Evolutionary conservation across 2,329 filamentous ascomycete species (phyloP).

Genomic region (Pseudopithomyces chartarum): DNA sequence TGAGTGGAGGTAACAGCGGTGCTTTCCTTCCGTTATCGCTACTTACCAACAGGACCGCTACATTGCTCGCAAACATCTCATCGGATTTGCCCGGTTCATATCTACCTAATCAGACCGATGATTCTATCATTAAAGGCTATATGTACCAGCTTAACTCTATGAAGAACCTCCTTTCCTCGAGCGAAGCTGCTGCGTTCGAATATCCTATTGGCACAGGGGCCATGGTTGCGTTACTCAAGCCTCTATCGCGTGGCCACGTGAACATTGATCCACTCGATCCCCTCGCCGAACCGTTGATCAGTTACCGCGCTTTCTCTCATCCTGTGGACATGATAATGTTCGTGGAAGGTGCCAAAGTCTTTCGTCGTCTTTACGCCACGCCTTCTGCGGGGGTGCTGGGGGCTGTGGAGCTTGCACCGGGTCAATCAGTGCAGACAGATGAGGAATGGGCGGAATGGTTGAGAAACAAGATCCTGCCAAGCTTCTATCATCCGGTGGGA

Average conservation of each 20-base stretch:
- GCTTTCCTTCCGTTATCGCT: conserved; percentile 13
- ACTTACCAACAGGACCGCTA: not conserved
- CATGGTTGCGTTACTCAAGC: conserved; percentile 20
- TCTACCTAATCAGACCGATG: conserved; percentile 19
- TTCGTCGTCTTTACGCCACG: conserved; percentile 12
- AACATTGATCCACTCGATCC: conserved; percentile 26
- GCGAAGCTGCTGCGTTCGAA: conserved; percentile 21
- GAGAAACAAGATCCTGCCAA: conserved; percentile 12
- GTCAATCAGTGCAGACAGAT: conserved; percentile 15
- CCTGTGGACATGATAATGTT: conserved; percentile 18
- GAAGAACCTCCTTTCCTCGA: conserved; percentile 36
- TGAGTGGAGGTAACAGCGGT: conserved; percentile 16
- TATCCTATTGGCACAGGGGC: conserved; percentile 12
- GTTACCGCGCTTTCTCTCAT: conserved; percentile 23
- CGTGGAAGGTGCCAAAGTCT: conserved; percentile 12
- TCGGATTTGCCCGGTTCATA: conserved; percentile 21
- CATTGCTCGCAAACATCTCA: conserved; percentile 4
- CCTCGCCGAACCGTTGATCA: conserved; percentile 22
- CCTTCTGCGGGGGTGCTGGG: conserved; percentile 13
- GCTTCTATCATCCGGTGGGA: conserved; percentile 25
- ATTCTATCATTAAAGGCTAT: conserved; percentile 24
- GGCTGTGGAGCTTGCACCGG: conserved; percentile 19
- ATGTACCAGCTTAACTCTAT: conserved; percentile 19
- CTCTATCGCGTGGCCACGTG: conserved; percentile 20
- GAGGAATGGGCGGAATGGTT: conserved; percentile 14